Evolutionary conservation across 2,329 filamentous ascomycete species (phyloP), one percentile per base, ranked within the genome.

Genomic region (Camptophora hylomeconis): DNA sequence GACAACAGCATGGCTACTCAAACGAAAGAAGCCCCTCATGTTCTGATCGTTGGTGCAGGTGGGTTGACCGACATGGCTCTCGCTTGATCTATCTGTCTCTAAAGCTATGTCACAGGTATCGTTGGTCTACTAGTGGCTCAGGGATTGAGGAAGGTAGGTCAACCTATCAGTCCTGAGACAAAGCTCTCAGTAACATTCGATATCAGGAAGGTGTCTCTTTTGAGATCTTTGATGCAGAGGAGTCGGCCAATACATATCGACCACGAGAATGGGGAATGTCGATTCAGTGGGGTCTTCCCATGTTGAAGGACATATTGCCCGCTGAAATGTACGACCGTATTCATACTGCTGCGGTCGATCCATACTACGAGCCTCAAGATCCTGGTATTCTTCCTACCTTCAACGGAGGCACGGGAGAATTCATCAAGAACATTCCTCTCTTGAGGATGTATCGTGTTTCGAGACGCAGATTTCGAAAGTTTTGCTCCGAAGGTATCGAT

Each of bases 241-340:
- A 13, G 15, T 49, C 24, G 20, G 36, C 21, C 26, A 41, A 26
- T 21, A 24, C 29, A 12, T 40, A 38, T 17, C 44, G 46, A 24
- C 33, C 40, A 7, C 38, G 45, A 18, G 48, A 52, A 40, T 52
- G 49, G 49, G 50, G 45, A 24, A 52, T 52, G 46, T 48, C 45
- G 11, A 38, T 51, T 13, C 49, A 52, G 32, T 52, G 48, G 49
- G 44, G 46, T n/a, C 34, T 42, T 3, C 27, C 38, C 6, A 29
- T 37, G 7, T 35, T 50, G 13, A 34, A 40, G 22, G 25, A 33
- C 3, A 34, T 48, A 15, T 31, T 53, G 2, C 37, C 44, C 7
- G 34, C 36, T 12, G 36, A 45, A 4, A 34, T 45, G 17, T 51
- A 44, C 42, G 35, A 35, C 22, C 41, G 38, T 20, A 39, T 53